Base-by-base conservation (phyloP, 1,284 basidiomycete genomes). In the Leccinum pachyderme region DNA sequence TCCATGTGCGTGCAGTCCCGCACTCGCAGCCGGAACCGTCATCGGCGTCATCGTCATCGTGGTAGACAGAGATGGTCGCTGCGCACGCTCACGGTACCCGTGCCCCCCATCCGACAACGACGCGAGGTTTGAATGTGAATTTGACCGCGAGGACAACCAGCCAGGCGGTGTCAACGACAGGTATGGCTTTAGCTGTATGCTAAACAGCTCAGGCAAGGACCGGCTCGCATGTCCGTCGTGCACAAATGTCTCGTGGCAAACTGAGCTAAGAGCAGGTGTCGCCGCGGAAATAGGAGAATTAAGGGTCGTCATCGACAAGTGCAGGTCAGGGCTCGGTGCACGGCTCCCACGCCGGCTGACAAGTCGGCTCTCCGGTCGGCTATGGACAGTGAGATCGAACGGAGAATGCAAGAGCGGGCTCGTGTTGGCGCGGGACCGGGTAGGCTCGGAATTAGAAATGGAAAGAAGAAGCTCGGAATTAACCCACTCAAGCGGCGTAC, bases 381-480 rank as follows among this genome's bases (percentile, higher is more conserved):
- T 66, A 56, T 43, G 41, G 15, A 22, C 12, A 25, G 55, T 31
- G 29, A 67, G 55, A 54, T 72, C 64, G 32, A 67, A 59, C 22
- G 62, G 62, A 4, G 63, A 63, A 25, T 56, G 53, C 3, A 57
- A 37, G 12, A 51, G 60, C n/a, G 51, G 56, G 22, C 53, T 57
- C 59, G 53, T 49, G 45, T 50, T 58, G 47, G 65, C 53, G 31
- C 62, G 61, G 2, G 65, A 57, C 41, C 63, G 60, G 12, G 66
- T 54, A n/a, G 68, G 68, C 33, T 35, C 68, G 61, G 27, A 61
- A 62, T 5, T 52, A 0, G 82, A 79, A 25, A 89, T 75, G 3
- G 86, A 89, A 22, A 87, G 75, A 45, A 93, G 75, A 11, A 95
- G 77, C 71, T 94, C 91, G 5, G 87, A 87, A 69, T 93, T 91